Base-by-base conservation (phyloP, 1,284 basidiomycete species). In the Coriolopsis trogii region DNA sequence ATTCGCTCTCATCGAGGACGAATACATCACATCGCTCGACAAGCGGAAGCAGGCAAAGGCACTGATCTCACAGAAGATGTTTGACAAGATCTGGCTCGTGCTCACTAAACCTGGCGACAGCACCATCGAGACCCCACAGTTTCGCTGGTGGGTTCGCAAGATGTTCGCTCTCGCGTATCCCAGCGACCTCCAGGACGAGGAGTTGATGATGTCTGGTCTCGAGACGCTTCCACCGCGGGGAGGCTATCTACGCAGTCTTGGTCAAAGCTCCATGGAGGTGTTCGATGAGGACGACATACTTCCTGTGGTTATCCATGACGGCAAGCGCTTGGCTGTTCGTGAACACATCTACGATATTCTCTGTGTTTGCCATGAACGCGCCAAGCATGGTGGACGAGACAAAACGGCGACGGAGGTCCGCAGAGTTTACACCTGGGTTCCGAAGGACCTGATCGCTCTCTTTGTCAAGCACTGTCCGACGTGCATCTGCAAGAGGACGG, bases 101-200 rank as follows among this genome's bases (percentile, higher is more conserved):
- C 72, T 91, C 15, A 75, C 79, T 46, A 46, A 56, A 28, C 65
- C 65, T 18, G 34, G 40, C 15, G 41, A 53, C 18, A 23, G 55
- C 16, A 57, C 31, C 12, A 43, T 67, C 30, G 56, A 56, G 21
- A 62, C 65, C 4, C 61, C 67, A 2, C 67, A 69, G 57, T 91
- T 91, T 66, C 80, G 87, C 40, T 89, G 84, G 69, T 91, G 89
- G 89, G 88, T 84, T 5, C 82, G 87, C 61, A 89, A 87, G 73
- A 90, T 85, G 81, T 90, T 91, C 65, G 71, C 70, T 41, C 63
- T 89, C 6, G 77, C 75, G 41, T 68, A 72, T 44, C 67, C 72
- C 13, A 20, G 37, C 26, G 34, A 38, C 13, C 36, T 40, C 29
- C 41, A 36, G 3, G 46, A 21, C 31, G 13, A 15, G 25, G 23